Evolutionary conservation across 2,329 filamentous ascomycete genomes (phyloP), one percentile per base, ranked within the genome.

Genomic region (Verticillium albo-atrum): DNA sequence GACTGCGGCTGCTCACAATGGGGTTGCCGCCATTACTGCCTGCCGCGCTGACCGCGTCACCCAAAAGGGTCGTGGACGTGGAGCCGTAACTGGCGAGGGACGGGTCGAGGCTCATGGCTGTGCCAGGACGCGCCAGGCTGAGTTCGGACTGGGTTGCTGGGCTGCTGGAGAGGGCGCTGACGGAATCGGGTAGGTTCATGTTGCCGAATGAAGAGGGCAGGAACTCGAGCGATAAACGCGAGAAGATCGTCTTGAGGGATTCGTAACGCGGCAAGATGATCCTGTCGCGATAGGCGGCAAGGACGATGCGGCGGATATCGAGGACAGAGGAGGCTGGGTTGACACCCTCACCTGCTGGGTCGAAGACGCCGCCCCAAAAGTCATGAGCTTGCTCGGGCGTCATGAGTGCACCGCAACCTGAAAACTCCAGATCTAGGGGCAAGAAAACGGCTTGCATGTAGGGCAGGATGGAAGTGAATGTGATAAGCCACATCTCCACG

Each of bases 371-470:
- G 28, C 90, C 90, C 92, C 94, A 98, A 68, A 97, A 97, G 61
- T 98, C 94, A 47, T 88, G 86, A 4, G 93, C 90, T 73, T 96
- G 89, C 5, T 91, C 87, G 0, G 84, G 74, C 1, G 83, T 88
- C 83, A 98, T 89, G 58, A 98, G 83, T 0, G 86, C 80, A 17
- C 95, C 95, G 54, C 84, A 84, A 6, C 94, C 95, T 57, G 91
- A 89, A 71, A 99, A 96, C 71, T 99, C 95, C 12, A 97, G 84
- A 69, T 99, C 95, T 1, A 99, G 78, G 0, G 93, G 95, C 2
- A 99, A 78, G 70, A 99, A 97, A 1, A 97, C 93, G 1, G 94
- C 92, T 76, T 98, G 94, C 67, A 99, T 88, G 70, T 97, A 98
- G 0, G 95, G 95, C 5, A 98, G 76, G 37, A 98, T 91, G 6